Percentiles rank a stretch among this genome's conserved stretches.
phyloP scores from a whole-genome alignment of 768 basidiomycete species.

The Zangia roseola region DNA sequence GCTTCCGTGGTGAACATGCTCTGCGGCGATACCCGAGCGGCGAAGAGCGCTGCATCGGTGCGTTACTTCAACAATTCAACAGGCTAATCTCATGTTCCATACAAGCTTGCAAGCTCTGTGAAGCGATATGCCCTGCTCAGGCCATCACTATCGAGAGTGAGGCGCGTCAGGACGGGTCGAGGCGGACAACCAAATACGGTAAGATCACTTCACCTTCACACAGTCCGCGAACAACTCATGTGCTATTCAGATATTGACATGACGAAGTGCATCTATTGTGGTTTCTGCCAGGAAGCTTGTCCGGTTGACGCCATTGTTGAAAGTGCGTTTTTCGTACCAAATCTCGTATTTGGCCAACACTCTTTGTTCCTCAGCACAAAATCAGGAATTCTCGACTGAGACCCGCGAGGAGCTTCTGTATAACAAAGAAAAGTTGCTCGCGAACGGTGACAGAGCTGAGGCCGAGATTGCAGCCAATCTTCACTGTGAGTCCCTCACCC shows the following conservation, averaged over 20 bases:
- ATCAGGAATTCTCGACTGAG: slow-evolving; percentile 96
- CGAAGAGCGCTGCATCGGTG: slow-evolving; percentile 98
- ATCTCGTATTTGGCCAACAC: slow-evolving; percentile 2
- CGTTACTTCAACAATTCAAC: slow-evolving; percentile 28
- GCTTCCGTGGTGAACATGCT: slow-evolving; percentile 98
- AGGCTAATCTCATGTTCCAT: slow-evolving; percentile 5
- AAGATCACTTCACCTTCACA: slow-evolving; percentile 17
- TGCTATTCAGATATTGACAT: slow-evolving; percentile 85
- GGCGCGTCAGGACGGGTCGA: slow-evolving; percentile 89
- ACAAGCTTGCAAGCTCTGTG: slow-evolving; percentile 96
- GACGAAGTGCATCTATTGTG: slow-evolving; percentile 99
- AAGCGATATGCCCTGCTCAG: slow-evolving; percentile 98
- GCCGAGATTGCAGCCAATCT: slow-evolving; percentile 97
- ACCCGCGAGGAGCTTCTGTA: slow-evolving; percentile 97
- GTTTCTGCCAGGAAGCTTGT: slow-evolving; percentile 99
- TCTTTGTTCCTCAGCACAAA: slow-evolving; percentile 67
- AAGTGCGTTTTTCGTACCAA: slow-evolving; percentile 55
- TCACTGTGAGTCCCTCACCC: slow-evolving; percentile 49
- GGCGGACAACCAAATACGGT: slow-evolving; percentile 98
- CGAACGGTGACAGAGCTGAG: slow-evolving; percentile 95
- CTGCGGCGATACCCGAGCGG: slow-evolving; percentile 94
- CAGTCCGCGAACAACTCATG: neutral
- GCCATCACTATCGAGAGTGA: slow-evolving; percentile 99
- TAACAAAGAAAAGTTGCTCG: slow-evolving; percentile 98
- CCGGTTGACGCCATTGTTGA: slow-evolving; percentile 99